Base-by-base conservation (phyloP, 306 rosid species). In the Acacia crassicarpa region DNA sequence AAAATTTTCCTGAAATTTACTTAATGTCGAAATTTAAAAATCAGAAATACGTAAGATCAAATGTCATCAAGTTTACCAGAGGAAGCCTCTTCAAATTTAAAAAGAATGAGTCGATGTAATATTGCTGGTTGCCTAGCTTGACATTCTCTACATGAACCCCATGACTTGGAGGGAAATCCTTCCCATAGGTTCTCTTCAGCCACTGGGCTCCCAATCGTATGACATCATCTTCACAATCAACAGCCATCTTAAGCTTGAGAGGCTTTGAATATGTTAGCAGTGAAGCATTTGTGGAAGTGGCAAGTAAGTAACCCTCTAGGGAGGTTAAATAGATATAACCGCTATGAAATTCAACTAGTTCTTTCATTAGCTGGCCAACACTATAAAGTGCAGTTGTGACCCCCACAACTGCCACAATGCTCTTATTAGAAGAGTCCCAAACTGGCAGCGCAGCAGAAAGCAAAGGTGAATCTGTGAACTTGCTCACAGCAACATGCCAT, bases 391-490 rank as follows among this genome's bases (percentile, higher is more conserved):
- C 97, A 10, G 98, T 93, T 15, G 97, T 96, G 63, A 93, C 99
- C 40, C 99, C 98, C 77, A 96, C 99, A 67, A 96, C 99, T 11
- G 99, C 99, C 79, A 96, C 91, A 75, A 92, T 90, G 72, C 89
- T 96, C 84, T 91, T 86, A 78, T 96, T 96, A 27, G 93, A 82
- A 83, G 97, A 75, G 73, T 93, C 97, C 76, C 94, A 92, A 78
- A 96, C 98, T 13, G 98, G 98, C 77, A 96, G 91, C 32, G 99
- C 98, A 40, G 99, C 99, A 5, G 99, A 96, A 80, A 96, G 99
- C 84, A 96, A 80, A 6, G 99, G 99, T 14, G 98, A 93, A 87
- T 91, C 97, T 2, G 92, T 85, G n/a, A 83, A 96, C 86, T 96
- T 96, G 92, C 99, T 96, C 82, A 96, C 99, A 2, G 97, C 88